These are phyloP conservation scores for Lactifluus subvellereus DNA, from an alignment of 768 basidiomycete species.

Conservation along the genomic window DNA sequence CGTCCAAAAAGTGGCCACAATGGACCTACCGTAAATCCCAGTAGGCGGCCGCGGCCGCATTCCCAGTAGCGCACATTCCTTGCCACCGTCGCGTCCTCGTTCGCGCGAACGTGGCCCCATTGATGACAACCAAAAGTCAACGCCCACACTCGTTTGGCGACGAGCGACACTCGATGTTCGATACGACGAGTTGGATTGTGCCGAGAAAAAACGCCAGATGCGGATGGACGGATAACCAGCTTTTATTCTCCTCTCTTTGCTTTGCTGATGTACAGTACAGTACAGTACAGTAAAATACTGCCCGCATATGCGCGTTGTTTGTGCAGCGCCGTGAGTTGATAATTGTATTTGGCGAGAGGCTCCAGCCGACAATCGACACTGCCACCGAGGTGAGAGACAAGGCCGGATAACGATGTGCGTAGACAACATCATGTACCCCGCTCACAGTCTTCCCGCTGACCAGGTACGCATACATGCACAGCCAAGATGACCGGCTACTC, in stretches of 20 bases:
- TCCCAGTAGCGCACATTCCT: too few relatives aligned
- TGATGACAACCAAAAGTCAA: too few relatives aligned
- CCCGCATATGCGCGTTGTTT: not conserved
- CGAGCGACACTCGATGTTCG: not conserved
- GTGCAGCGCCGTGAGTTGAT: not conserved
- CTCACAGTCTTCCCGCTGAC: too few relatives aligned
- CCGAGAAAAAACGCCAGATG: not conserved
- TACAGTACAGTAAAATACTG: too few relatives aligned
- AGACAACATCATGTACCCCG: too few relatives aligned
- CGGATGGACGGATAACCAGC: not conserved
- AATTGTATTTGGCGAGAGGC: not conserved
- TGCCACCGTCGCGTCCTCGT: too few relatives aligned
- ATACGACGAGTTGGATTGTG: not conserved
- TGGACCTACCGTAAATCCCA: too few relatives aligned
- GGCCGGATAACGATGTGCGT: slow-evolving; percentile 5
- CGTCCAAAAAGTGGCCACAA: too few relatives aligned
- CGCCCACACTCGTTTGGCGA: too few relatives aligned
- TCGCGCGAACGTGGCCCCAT: too few relatives aligned
- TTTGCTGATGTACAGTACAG: not conserved
- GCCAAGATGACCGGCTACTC: slow-evolving; percentile 23
- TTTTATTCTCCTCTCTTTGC: not conserved
- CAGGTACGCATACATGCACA: not conserved
- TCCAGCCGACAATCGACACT: slow-evolving; percentile 10
- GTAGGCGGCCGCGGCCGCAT: too few relatives aligned
- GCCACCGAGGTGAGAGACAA: slow-evolving; percentile 7